These are phyloP conservation scores for Leccinum griseonigrum DNA, from an alignment of 1,284 basidiomycete species.

Conservation along the genomic window DNA sequence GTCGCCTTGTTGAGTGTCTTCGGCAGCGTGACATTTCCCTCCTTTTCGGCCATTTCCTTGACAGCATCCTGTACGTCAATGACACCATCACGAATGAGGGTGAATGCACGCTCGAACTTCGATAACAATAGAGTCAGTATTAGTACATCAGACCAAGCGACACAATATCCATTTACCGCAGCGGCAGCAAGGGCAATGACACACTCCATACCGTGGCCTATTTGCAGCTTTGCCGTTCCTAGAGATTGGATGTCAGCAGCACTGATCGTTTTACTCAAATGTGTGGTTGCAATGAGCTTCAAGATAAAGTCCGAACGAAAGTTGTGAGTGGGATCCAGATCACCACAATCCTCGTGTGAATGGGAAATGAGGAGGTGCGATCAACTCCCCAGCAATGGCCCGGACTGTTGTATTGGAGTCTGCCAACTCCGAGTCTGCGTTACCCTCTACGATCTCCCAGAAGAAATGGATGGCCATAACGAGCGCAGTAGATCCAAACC, in stretches of 20 bases:
- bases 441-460: background rate
- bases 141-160: background rate
- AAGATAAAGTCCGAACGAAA: slow-evolving; percentile 12
- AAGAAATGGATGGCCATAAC: slow-evolving; percentile 6
- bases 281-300: slow-evolving; percentile 5
- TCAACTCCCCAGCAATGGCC: background rate
- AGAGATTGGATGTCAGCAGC: slow-evolving; percentile 2
- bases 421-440: background rate
- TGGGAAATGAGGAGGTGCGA: background rate
- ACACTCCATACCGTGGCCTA: slow-evolving; percentile 6
- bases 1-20: slow-evolving; percentile 15
- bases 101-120: slow-evolving; percentile 11
- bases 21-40: slow-evolving; percentile 11
- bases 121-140: background rate
- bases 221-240: slow-evolving; percentile 1
- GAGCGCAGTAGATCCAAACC: slow-evolving; percentile 10
- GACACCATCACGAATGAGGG: slow-evolving; percentile 5
- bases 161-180: background rate
- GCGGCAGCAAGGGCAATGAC: slow-evolving; percentile 2
- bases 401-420: background rate
- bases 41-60: slow-evolving; percentile 9
- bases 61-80: slow-evolving; percentile 10
- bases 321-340: background rate
- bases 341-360: slow-evolving; percentile 15
- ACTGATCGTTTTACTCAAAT: slow-evolving; percentile 6